Conservation (phyloP, 2,329 filamentous ascomycete species). For the Dendryphion nanum region DNA sequence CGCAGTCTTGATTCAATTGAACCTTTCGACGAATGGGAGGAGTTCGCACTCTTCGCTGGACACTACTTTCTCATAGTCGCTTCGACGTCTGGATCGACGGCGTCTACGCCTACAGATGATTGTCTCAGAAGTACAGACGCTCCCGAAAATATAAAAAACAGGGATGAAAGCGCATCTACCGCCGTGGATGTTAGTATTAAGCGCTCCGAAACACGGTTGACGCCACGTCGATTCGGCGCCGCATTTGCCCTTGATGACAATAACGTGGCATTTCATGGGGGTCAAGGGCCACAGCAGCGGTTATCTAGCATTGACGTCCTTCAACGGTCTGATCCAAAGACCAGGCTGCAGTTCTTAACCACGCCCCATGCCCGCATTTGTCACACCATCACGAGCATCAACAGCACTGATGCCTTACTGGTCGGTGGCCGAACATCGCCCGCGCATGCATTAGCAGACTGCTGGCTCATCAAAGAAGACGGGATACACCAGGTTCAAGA, state of each 20-base stretch:
- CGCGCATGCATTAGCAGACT: slow-evolving; percentile 65
- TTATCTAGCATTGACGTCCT: slow-evolving; percentile 45
- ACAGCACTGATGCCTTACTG: slow-evolving; percentile 59
- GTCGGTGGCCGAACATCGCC: slow-evolving; percentile 80
- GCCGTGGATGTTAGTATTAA: not conserved
- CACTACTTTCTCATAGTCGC: slow-evolving; percentile 82
- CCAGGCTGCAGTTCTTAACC: slow-evolving; percentile 12
- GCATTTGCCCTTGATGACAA: slow-evolving; percentile 30
- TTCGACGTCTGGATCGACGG: slow-evolving; percentile 38
- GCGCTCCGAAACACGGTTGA: slow-evolving; percentile 7
- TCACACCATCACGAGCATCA: slow-evolving; percentile 70
- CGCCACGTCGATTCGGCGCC: slow-evolving; percentile 41
- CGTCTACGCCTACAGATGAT: not conserved
- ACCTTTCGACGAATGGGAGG: slow-evolving; percentile 95
- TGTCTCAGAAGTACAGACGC: not conserved
- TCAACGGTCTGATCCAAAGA: slow-evolving; percentile 24
- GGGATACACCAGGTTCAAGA: slow-evolving; percentile 54
- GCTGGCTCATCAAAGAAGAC: slow-evolving; percentile 67
- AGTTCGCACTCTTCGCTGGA: slow-evolving; percentile 78
- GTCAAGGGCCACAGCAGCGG: slow-evolving; percentile 49
- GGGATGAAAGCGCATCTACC: not conserved
- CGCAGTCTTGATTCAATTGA: slow-evolving; percentile 67
- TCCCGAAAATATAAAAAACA: not conserved
- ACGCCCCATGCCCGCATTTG: slow-evolving; percentile 56
- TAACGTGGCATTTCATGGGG: slow-evolving; percentile 43